A percentile compares a stretch with the other conserved stretches of the same genome.
Conservation (phyloP, 2,329 filamentous ascomycete genomes). For the Lachnellula suecica region DNA sequence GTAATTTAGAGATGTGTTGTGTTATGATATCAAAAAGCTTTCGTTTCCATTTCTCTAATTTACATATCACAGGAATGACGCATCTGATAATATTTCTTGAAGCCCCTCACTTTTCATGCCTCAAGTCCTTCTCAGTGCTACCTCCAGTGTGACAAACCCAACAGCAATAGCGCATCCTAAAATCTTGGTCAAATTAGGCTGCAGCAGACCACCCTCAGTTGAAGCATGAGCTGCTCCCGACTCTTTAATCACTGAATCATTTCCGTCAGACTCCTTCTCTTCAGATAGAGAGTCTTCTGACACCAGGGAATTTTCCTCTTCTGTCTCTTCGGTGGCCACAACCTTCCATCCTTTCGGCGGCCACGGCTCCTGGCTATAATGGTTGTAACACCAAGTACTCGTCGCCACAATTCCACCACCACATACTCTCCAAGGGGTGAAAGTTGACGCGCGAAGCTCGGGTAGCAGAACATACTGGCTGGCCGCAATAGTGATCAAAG, state of each 20-base stretch:
- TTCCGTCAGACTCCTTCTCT: not conserved
- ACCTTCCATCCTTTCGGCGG: not conserved
- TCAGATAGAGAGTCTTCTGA: not conserved
- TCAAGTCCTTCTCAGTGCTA: conserved; percentile 6
- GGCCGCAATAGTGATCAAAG: conserved; percentile 18
- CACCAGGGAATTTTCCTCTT: not conserved
- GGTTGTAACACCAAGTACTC: conserved; percentile 22
- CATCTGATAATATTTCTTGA: not conserved
- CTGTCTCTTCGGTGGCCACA: not conserved
- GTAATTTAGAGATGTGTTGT: not conserved
- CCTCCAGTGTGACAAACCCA: conserved; percentile 12
- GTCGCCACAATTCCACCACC: conserved; percentile 19
- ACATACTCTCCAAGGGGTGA: conserved; percentile 18
- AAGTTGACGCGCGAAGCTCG: conserved; percentile 9
- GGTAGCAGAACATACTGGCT: conserved; percentile 21
- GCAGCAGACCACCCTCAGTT: not conserved
- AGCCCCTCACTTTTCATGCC: not conserved
- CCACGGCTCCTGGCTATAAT: conserved; percentile 17
- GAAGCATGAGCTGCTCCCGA: not conserved
- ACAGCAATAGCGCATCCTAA: conserved; percentile 6
- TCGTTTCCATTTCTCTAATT: not conserved
- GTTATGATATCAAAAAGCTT: not conserved
- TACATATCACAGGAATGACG: no score
- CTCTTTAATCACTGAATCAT: not conserved
- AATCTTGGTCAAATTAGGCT: conserved; percentile 12